A percentile compares a stretch with the other conserved stretches of the same genome.
Conservation (phyloP, 2,329 filamentous ascomycete genomes). For the Coleophoma cylindrospora region DNA sequence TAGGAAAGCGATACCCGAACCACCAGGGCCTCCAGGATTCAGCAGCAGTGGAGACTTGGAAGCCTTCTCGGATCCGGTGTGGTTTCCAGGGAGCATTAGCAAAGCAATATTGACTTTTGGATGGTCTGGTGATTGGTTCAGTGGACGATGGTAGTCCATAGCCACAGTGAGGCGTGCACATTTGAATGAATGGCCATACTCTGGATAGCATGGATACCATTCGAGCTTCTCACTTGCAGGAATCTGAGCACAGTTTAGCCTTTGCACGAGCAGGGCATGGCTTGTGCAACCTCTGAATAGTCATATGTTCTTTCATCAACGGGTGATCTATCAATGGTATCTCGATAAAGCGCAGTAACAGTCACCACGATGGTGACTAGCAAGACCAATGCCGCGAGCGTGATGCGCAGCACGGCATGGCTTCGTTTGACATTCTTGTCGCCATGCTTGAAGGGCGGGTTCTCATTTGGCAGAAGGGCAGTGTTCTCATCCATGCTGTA, state of each 20-base stretch:
- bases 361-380: no score
- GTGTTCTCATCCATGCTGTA: no score
- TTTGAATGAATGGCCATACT: slow-evolving; percentile 19
- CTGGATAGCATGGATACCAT: slow-evolving; percentile 37
- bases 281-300: background rate
- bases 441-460: no score
- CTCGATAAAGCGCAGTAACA: no score
- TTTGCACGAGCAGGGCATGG: no score
- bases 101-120: slow-evolving; percentile 2
- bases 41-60: slow-evolving; percentile 32
- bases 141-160: slow-evolving; percentile 39
- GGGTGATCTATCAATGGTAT: no score
- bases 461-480: no score
- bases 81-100: background rate
- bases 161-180: slow-evolving; percentile 41
- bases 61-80: slow-evolving; percentile 13
- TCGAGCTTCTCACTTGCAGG: slow-evolving; percentile 36
- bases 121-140: slow-evolving; percentile 22
- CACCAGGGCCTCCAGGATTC: slow-evolving; percentile 40
- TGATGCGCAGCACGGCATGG: no score
- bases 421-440: no score
- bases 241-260: slow-evolving; percentile 26
- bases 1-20: slow-evolving; percentile 20
- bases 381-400: no score
- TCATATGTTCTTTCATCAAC: background rate